Evolutionary conservation across 2,329 filamentous ascomycete genomes (phyloP), one percentile per base, ranked within the genome.

Genomic region (Epichloe amarillans): DNA sequence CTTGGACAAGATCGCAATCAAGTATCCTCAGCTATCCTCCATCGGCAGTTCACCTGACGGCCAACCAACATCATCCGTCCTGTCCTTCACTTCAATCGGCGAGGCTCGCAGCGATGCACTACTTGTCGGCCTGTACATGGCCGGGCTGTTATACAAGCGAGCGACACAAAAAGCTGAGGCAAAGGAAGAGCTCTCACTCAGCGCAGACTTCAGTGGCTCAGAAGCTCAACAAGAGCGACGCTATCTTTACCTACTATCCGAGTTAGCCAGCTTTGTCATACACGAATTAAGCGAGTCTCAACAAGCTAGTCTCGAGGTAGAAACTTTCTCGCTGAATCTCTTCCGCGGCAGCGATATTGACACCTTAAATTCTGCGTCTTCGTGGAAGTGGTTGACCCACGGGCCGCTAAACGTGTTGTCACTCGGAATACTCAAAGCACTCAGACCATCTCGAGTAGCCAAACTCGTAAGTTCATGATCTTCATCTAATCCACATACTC

Each of bases 101-200:
- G 61, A 68, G 46, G 49, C 65, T 10, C 60, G 61, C 37, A 59
- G 57, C 11, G 66, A 70, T 46, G 73, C 71, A 45, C 55, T 73
- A n/a, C 61, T 69, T 5, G 19, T 47, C n/a, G 61, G 65, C 17
- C 56, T 73, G 2, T 66, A 66, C 17, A 53, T 70, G 10, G 61
- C 66, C 11, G 61, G 66, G 14, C 59, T 64, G 19, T 62, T 76
- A 3, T 76, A 75, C 54, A 65, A 66, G 7, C 64, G 65, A 17
- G 66, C 68, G 4, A 71, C 69, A 1, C 64, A 62, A 38, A 48
- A 55, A 6, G 55, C 10, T 4, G 51, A 53, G 14, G 54, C 56
- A 33, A 53, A 53, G 5, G 56, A 52, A 7, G 50, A 53, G 21
- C 60, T 70, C 17, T 55, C 53, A 11, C 56, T 71, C 11, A 66